A percentile compares a stretch with the other conserved stretches of the same genome.
phyloP scores from a whole-genome alignment of 768 basidiomycete genomes.

The Cystobasidium tubakii region DNA sequence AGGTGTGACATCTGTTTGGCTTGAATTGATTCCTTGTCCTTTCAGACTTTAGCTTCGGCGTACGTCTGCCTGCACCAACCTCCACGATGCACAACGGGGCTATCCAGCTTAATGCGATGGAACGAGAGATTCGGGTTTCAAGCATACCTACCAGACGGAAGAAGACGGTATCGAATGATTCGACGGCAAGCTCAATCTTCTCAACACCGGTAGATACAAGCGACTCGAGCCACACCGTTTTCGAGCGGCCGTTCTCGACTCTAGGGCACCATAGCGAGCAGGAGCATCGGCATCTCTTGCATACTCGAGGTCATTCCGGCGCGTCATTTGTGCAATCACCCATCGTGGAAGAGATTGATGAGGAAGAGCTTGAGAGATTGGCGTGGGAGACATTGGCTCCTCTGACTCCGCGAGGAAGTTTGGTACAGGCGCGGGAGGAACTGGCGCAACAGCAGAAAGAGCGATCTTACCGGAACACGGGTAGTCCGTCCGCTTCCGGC shows the following conservation, averaged over 20 bases:
- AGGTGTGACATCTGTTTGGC: neutral
- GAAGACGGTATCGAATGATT: neutral
- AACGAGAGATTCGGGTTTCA: neutral
- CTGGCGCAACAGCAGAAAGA: slow-evolving; percentile 6
- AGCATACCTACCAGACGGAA: slow-evolving; percentile 5
- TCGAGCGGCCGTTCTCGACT: neutral
- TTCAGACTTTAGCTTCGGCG: neutral
- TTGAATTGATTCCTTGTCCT: neutral
- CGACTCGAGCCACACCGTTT: neutral
- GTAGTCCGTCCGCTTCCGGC: neutral
- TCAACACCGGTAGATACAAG: neutral
- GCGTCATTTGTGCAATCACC: neutral
- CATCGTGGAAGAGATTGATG: neutral
- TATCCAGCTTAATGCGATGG: neutral
- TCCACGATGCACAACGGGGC: too few relatives aligned
- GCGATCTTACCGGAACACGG: neutral
- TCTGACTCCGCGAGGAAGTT: neutral
- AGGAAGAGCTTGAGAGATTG: slow-evolving; percentile 12
- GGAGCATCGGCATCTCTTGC: neutral
- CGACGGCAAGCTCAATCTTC: neutral
- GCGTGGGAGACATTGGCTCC: neutral
- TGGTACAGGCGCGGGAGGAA: neutral
- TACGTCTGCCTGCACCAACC: neutral
- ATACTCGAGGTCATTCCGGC: neutral
- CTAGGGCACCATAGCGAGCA: neutral